Evolutionary conservation across 768 basidiomycete species (phyloP).

Genomic region (Collybia sordida): DNA sequence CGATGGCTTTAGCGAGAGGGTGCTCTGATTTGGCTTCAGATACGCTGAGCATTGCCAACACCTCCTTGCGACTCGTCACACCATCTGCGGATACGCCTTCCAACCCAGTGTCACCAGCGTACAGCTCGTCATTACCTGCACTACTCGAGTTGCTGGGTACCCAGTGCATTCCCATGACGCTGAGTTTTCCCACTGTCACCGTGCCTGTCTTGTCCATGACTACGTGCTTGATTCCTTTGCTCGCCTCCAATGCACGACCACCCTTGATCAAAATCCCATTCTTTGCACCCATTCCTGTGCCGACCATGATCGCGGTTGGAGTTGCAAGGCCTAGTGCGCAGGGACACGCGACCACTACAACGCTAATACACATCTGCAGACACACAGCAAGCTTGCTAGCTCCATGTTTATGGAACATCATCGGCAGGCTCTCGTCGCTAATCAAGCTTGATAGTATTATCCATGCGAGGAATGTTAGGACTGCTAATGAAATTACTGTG

Average conservation of each 20-base stretch:
- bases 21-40: constrained; percentile 95
- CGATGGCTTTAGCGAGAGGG: constrained; percentile 92
- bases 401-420: constrained; percentile 83
- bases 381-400: constrained; percentile 87
- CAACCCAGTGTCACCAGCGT: constrained; percentile 42
- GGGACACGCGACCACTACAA: constrained; percentile 97
- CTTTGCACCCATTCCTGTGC: constrained; percentile 94
- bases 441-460: constrained; percentile 66
- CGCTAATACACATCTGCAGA: constrained; percentile 95
- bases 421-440: constrained; percentile 61
- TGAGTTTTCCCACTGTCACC: constrained; percentile 92
- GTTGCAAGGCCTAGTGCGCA: constrained; percentile 96
- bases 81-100: constrained; percentile 61
- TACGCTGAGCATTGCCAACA: constrained; percentile 81
- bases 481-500: constrained; percentile 78
- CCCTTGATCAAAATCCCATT: constrained; percentile 99
- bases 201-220: constrained; percentile 98
- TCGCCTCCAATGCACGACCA: constrained; percentile 90
- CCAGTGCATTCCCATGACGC: constrained; percentile 79
- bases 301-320: constrained; percentile 99
- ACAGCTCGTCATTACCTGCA: constrained; percentile 33
- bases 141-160: constrained; percentile 34
- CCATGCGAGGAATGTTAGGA: constrained; percentile 84
- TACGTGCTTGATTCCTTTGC: constrained; percentile 76
- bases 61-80: constrained; percentile 50